Base-by-base conservation (phyloP, 139 green algal species). In the Chlorokybus atmophyticus region DNA sequence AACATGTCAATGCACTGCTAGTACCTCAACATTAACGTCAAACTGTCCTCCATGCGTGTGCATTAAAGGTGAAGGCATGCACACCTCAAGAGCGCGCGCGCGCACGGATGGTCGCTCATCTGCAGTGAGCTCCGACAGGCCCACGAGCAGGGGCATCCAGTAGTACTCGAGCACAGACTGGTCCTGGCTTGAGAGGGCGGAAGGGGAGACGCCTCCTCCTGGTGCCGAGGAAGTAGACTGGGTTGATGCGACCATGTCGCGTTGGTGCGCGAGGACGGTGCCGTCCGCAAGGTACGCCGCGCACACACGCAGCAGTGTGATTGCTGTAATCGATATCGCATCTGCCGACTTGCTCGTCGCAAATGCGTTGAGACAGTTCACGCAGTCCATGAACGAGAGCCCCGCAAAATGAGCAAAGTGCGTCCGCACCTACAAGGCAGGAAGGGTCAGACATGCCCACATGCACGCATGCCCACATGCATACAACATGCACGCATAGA, bases 321-420 rank as follows among this genome's bases (percentile, higher is more conserved):
- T 94, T 27, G 85, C 79, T 47, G 10, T 14, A 14, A 44, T 14
- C 35, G 35, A 44, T 10, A 44, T 14, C 35, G 10, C 14, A 14
- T 10, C 35, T 10, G 14, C 35, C 35, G 94, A 80, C 3, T 81
- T 85, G 72, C 94, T 94, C 82, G 95, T 95, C 69, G 90, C 93
- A 79, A 95, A 99, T 29, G 87, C 87, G 50, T 95, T 93, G 29
- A 99, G 82, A 78, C 92, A 99, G 76, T 98, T 99, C 40, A 99
- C 92, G 59, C 83, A 94, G 74, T 98, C 91, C 1, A 88, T 95
- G 79, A 99, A 99, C 8, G 88, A 94, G 6, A 83, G 87, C 27
- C 83, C 83, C 71, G 95, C 83, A 8, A 93, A 93, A 72, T 97
- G 90, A 4, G 92, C 94, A 67, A 98, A 95, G 68, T 88, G 80